phyloP scores from a whole-genome alignment of 768 basidiomycete species.

The Suillus sp. region DNA sequence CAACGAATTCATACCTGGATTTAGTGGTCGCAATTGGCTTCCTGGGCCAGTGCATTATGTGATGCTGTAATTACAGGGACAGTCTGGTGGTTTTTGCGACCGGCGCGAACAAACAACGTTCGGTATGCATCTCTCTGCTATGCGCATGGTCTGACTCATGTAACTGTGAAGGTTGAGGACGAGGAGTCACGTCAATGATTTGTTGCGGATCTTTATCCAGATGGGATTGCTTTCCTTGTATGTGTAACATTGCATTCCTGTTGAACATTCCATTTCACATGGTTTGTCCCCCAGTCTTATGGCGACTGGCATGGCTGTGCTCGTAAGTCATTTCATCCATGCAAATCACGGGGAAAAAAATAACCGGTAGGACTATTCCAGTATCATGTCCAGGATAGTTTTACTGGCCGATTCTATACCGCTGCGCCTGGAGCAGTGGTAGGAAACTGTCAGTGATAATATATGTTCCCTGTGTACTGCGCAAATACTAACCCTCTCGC shows the following conservation, averaged over 20 bases:
- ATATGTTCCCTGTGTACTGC: not conserved
- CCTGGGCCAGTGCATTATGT: constrained; percentile 21
- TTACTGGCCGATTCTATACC: constrained; percentile 7
- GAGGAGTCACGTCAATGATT: constrained; percentile 17
- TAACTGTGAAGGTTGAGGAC: not conserved
- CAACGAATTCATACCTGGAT: not conserved
- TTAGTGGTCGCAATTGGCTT: constrained; percentile 16
- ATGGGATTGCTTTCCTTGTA: constrained; percentile 25
- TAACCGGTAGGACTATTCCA: not conserved
- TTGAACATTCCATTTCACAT: not conserved
- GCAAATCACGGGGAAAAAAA: not conserved
- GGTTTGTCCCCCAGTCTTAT: constrained; percentile 10
- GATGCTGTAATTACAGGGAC: constrained; percentile 22
- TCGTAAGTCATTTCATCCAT: constrained; percentile 13
- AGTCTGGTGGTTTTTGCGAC: constrained; percentile 20
- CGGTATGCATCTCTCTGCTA: constrained; percentile 13
- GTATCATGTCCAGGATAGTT: constrained; percentile 20
- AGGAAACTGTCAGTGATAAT: constrained; percentile 21
- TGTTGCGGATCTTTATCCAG: constrained; percentile 18
- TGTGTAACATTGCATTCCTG: not conserved
- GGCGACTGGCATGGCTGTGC: constrained; percentile 9
- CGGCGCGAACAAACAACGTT: constrained; percentile 11
- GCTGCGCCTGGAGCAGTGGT: constrained; percentile 18
- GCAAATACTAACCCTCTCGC: not conserved
- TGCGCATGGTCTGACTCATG: not conserved